Percentiles rank a stretch among this genome's conserved stretches.
These are phyloP conservation scores for Nakataea oryzae DNA, from an alignment of 2,329 filamentous ascomycete genomes.

Conservation along the genomic window DNA sequence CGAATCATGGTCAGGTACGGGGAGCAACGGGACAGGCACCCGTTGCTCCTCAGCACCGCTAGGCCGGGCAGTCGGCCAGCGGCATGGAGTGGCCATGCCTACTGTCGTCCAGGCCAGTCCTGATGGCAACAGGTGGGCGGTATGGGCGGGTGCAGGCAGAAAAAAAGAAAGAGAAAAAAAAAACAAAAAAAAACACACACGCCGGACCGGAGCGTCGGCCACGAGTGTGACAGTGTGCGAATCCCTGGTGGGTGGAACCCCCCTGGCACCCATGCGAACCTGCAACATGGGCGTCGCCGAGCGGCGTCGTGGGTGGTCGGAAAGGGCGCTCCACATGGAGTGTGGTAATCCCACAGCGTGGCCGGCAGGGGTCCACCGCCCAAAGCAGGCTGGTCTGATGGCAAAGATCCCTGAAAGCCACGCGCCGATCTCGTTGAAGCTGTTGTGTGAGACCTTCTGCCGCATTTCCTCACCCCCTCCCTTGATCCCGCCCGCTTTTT, in stretches of 20 bases:
- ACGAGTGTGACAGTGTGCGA: neutral
- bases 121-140: neutral
- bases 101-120: too few species aligned
- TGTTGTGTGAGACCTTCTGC: slow-evolving; percentile 11
- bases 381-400: slow-evolving; percentile 17
- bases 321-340: neutral
- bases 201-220: neutral
- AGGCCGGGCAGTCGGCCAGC: neutral
- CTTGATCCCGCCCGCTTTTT: slow-evolving; percentile 5
- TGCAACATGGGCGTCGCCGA: slow-evolving; percentile 3
- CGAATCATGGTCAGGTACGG: too few species aligned
- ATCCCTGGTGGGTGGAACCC: neutral
- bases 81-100: too few species aligned
- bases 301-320: neutral
- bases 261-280: neutral
- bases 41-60: too few species aligned
- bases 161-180: too few species aligned
- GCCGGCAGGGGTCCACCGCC: slow-evolving; percentile 17
- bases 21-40: too few species aligned
- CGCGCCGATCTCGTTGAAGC: slow-evolving; percentile 25
- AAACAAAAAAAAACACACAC: too few species aligned
- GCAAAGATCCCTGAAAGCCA: slow-evolving; percentile 25
- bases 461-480: slow-evolving; percentile 13
- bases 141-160: neutral
- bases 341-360: slow-evolving; percentile 6